Evolutionary conservation across 2,329 filamentous ascomycete species (phyloP), one percentile per base, ranked within the genome.

Genomic region (Dactylellina cionopaga): DNA sequence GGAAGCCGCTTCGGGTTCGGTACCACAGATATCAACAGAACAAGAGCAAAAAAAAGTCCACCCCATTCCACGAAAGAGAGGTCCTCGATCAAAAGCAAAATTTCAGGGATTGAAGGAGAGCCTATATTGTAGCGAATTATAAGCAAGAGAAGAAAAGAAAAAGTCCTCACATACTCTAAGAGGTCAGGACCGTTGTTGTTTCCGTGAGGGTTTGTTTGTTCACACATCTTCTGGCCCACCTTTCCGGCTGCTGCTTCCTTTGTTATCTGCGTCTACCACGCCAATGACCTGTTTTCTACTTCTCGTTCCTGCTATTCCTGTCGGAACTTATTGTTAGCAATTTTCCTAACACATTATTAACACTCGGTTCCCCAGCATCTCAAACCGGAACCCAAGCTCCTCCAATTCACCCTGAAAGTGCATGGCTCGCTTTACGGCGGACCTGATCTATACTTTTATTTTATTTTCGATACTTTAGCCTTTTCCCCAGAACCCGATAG

Each of bases 141-240:
- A 49, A 52, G 54, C 47, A 59, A 63, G 52, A 63, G 56, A 51
- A 47, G 73, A 76, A 70, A 63, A 72, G 59, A 74, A 76, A 70
- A 63, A 72, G 59, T 63, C 71, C 49, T 63, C 65, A 56, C 58
- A 70, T 63, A 58, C 51, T 70, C 39, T 24, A 46, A 62, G 64
- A 70, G 39, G 64, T 37, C 65, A 62, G 65, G 49, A 63, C 56
- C 65, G 60, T 56, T 56, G 60, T 47, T 15, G 43, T 29, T 47
- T 49, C 56, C 43, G 43, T 43, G 65, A 62, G 52, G 29, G 35
- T 56, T 52, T 17, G 24, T 55, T 55, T 17, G 33, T n/a, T n/a
- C 49, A 47, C 24, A 44, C 25, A 43, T 47, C 22, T 13, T 62
- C 49, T 70, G 65, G 65, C 65, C 58, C 65, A 70, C 58, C 65